Base-by-base conservation (phyloP, 441 rosid genomes). In the Cnidoscolus chayamansa region DNA sequence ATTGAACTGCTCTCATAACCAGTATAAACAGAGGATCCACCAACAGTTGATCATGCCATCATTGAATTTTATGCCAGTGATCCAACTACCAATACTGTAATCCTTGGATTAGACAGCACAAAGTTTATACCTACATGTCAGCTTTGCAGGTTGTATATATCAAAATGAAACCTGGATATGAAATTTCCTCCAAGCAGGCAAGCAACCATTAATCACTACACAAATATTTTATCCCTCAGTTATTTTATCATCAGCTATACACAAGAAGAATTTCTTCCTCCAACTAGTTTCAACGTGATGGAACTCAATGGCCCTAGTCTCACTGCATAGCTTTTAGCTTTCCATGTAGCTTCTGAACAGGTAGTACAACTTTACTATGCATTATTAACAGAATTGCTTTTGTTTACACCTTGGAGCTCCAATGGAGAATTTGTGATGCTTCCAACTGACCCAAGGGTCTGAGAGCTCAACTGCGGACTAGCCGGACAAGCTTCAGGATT, bases 381-480 rank as follows among this genome's bases (percentile, higher is more conserved):
- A 79, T 85, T 90, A 71, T 86, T 84, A 70, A 75, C 85, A 58
- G 93, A 89, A 85, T 87, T 90, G 88, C 88, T 87, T 81, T 86
- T 91, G 81, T 90, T 93, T 74, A 86, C 92, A 71, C 89, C 96
- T 82, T 93, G 97, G 47, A 87, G 87, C 72, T 96, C 99, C 98
- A 96, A 90, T 10, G 98, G 96, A 65, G 99, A 91, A 82, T 91
- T 85, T 49, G 90, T 68, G 63, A 93, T 91, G 84, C 96, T 96
- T 84, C 97, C 92, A 68, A 86, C 98, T 0, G 99, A 90, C 70
- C 97, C 96, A 56, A 84, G 87, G 71, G 97, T 91, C 88, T 93
- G 97, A 60, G 98, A 93, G 81, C 98, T 96, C 76, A 89, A 74
- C 80, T 96, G 99, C 47, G 98, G 99, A 74, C 98, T 96, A 19